Base-by-base conservation (phyloP, 345 rosid species). In the Syzygium jambos region DNA sequence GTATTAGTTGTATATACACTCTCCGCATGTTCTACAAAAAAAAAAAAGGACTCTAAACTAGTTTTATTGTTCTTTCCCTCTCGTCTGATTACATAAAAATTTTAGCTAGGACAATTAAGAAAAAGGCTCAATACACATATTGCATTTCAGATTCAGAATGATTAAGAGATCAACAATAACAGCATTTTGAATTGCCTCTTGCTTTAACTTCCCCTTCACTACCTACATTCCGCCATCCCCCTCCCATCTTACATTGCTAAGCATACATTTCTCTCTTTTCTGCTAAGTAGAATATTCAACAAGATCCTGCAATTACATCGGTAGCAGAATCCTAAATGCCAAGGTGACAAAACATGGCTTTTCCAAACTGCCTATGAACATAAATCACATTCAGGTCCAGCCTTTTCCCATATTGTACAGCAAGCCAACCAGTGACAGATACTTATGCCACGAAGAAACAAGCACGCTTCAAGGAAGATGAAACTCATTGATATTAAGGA, bases 381-480 rank as follows among this genome's bases (percentile, higher is more conserved):
- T 86, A 89, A 85, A 87, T 89, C 85, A 93, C 88, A 23, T 92
- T 91, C 30, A 95, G 89, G 85, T 34, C 78, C 93, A 94, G 89
- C 90, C 92, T 87, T 91, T 91, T 92, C 52, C 91, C 92, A 85
- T 93, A 94, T 57, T 93, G 93, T 77, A 90, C 78, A 34, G 91
- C 91, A 89, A 96, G 89, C 98, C 94, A 95, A 85, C 96, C 93
- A 17, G 91, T 85, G 84, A 93, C 52, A 27, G 93, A 93, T 54
- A 93, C 87, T 92, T 94, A 95, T 14, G 91, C 93, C 78, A 93
- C 85, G 4, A 94, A 93, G 4, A 94, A 93, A 90, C 94, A 94
- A 53, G 88, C 91, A 25, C 96, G 95, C 90, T 88, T 96, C 65
- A 93, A 85, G 2, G 23, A 11, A 22, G 27, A 59, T 59, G 13